Base-by-base conservation (phyloP, 805 yeast species). In the Candida silvicultrix region DNA sequence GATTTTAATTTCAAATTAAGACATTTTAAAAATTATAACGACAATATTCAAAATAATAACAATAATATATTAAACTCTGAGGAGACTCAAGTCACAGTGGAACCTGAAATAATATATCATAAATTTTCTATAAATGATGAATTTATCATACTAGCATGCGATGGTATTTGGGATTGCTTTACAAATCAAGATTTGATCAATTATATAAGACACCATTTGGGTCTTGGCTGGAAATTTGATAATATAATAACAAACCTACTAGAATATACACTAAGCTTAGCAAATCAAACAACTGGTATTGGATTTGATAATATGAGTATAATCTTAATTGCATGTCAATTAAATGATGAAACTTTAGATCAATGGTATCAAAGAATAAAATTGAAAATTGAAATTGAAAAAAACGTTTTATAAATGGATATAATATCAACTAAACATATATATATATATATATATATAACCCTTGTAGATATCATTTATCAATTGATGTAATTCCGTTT, bases 271-370 rank as follows among this genome's bases (percentile, higher is more conserved):
- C 73, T 85, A 43, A 73, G 78, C 7, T 78, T 80, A 75, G 90
- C 92, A 1, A 78, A 83, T 52, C 80, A 83, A 32, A 71, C 75
- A 28, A 85, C 92, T 0, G 94, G 94, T 2, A 77, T 84, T 22
- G 95, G 95, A 1, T 85, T 83, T 55, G 95, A 85, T 61, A 85
- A 85, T 57, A 85, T 85, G 92, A 84, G 90, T 0, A 67, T 83
- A 18, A 73, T 83, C n/a, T 75, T 85, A 6, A 73, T 85, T 9
- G 85, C 85, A 1, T 58, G 83, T 34, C 87, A 83, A 56, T 69
- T 70, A 31, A 59, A 59, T 5, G 64, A 58, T 4, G 69, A 66
- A 41, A 58, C 69, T 1, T 57, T 83, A 38, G 75, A 75, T 20
- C 72, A 71, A 18, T 85, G 94, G 94, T 74, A 80, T 53, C 61